These are phyloP conservation scores for Mimosa pudica DNA, from an alignment of 306 rosid genomes.

Conservation along the genomic window DNA sequence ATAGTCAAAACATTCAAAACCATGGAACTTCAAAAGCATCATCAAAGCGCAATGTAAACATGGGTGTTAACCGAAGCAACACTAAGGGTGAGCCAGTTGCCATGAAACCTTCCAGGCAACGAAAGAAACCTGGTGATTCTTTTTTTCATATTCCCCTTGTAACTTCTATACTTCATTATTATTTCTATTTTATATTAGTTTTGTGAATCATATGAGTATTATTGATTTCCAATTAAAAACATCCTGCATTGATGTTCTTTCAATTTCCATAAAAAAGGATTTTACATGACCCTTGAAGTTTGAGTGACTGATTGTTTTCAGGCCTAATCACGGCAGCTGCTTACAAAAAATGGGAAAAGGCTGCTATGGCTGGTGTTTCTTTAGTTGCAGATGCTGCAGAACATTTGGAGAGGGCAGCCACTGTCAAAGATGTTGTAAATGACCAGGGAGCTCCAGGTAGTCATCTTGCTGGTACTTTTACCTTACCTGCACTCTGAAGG, in stretches of 20 bases:
- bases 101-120: slow-evolving; percentile 79
- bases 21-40: slow-evolving; percentile 80
- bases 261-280: slow-evolving; percentile 1
- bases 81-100: slow-evolving; percentile 71
- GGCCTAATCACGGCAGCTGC: slow-evolving; percentile 74
- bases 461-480: slow-evolving; percentile 31
- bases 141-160: slow-evolving; percentile 16
- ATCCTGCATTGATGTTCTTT: neutral
- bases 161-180: slow-evolving; percentile 1
- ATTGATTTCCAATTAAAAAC: slow-evolving; percentile 14
- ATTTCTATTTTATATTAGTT: slow-evolving; percentile 24
- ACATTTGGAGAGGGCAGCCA: slow-evolving; percentile 82
- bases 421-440: slow-evolving; percentile 58
- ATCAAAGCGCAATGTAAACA: slow-evolving; percentile 65
- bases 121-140: slow-evolving; percentile 81
- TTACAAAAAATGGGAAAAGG: slow-evolving; percentile 96
- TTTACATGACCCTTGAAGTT: slow-evolving; percentile 20
- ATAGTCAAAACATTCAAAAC: slow-evolving; percentile 85
- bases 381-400: slow-evolving; percentile 99
- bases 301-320: slow-evolving; percentile 34
- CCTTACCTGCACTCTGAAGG: slow-evolving; percentile 22
- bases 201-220: slow-evolving; percentile 21
- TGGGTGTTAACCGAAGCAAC: slow-evolving; percentile 71
- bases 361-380: slow-evolving; percentile 98
- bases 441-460: slow-evolving; percentile 63